Base-by-base conservation (phyloP, 352 stramenopile species). In the Phytophthora capsici region DNA sequence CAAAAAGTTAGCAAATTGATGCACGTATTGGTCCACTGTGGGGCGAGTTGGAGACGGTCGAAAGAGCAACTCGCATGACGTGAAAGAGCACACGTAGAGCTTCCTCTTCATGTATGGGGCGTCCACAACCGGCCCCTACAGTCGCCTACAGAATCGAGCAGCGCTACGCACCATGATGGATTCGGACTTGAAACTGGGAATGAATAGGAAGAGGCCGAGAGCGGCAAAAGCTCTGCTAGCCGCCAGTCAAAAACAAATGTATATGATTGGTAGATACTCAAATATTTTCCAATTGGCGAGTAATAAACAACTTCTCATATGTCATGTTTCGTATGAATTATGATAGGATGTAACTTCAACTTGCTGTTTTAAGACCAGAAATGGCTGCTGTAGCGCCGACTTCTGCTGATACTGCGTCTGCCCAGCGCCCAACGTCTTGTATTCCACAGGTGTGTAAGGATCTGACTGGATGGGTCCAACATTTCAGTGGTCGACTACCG, bases 181-280 rank as follows among this genome's bases (percentile, higher is more conserved):
- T 89, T 91, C 82, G 80, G 78, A 89, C 82, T 91, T 84, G 72
- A 82, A 88, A 91, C 81, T 83, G 78, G 80, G 78, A 89, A 88
- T 91, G 82, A 66, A 48, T 49, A 34, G 48, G 47, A 4, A 4
- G 14, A 36, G 43, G 6, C n/a, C 19, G 14, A 9, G 36, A 17
- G 20, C n/a, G 41, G 10, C 13, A 12, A 23, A 50, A 38, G 26
- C 32, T 30, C 36, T 43, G 38, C 50, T 62, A 19, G 53, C 52
- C 38, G 55, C 66, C 66, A 75, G 66, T 75, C 66, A 73, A 59
- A 66, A 20, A n/a, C 3, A 20, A 32, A 28, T 28, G 1, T 28
- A 6, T 28, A 0, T 28, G 7, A 28, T 28, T 28, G 25, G 25
- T 28, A 6, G 25, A 28, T 28, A n/a, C n/a, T n/a, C n/a, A n/a